Conservation (phyloP, 495 filamentous ascomycete species). For the Penicillium cinerascens region DNA sequence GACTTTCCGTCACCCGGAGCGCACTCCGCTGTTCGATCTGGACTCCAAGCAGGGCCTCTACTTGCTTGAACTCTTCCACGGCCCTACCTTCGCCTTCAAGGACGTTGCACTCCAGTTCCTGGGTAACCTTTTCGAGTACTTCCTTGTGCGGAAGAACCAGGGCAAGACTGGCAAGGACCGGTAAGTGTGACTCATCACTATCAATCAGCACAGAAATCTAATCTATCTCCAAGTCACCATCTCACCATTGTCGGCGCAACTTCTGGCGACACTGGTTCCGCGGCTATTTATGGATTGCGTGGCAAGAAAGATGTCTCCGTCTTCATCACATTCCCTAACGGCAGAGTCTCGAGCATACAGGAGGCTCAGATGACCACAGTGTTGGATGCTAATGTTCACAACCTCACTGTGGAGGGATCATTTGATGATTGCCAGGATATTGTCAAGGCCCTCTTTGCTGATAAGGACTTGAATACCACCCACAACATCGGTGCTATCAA, state of each 20-base stretch:
- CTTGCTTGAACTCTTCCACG: constrained; percentile 93
- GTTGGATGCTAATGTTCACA: constrained; percentile 81
- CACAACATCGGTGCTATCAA: constrained; percentile 23
- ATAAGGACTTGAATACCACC: constrained; percentile 72
- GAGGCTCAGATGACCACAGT: constrained; percentile 95
- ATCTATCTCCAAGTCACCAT: constrained; percentile 56
- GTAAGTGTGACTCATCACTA: neutral
- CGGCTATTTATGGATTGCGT: constrained; percentile 94
- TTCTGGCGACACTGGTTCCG: constrained; percentile 90
- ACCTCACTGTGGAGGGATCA: constrained; percentile 76
- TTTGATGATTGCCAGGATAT: constrained; percentile 98
- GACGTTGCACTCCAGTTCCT: constrained; percentile 79
- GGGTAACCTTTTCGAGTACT: constrained; percentile 95
- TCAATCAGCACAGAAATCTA: neutral
- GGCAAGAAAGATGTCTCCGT: constrained; percentile 95
- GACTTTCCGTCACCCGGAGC: constrained; percentile 73
- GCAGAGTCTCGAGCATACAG: constrained; percentile 79
- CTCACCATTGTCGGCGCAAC: constrained; percentile 90
- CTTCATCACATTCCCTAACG: constrained; percentile 84
- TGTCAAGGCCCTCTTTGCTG: constrained; percentile 82
- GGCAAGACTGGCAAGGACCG: constrained; percentile 62
- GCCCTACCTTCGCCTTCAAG: constrained; percentile 68
- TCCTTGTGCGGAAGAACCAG: constrained; percentile 77
- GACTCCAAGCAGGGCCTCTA: constrained; percentile 65
- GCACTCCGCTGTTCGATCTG: constrained; percentile 69